Evolutionary conservation across 2,329 filamentous ascomycete genomes (phyloP), one percentile per base, ranked within the genome.

Genomic region (Thelonectria blattea): DNA sequence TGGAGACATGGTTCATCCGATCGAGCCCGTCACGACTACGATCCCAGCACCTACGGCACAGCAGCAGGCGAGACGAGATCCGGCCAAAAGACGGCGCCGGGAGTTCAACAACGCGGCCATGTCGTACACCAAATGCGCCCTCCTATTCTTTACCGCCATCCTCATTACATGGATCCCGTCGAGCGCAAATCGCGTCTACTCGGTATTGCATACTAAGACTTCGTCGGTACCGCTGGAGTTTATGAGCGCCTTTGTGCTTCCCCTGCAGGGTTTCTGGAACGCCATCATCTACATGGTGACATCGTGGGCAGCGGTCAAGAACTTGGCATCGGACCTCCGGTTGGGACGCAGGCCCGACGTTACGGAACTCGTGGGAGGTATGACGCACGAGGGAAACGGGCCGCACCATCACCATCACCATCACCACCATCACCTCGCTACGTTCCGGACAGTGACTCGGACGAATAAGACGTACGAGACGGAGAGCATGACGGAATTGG

Each of bases 231-330:
- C 82, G 0, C 83, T 95, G 22, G 87, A 91, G 68, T 87, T 90
- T 65, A 84, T 88, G 65, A 88, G 89, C 20, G 87, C 90, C 0
- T 83, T 92, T 42, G 91, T 95, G 1, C 81, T 96, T 9, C 91
- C 92, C 0, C 81, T 93, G 0, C 92, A 96, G 72, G 92, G 92
- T 0, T 91, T 93, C 69, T 95, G 91, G 91, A 96, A 96, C 73
- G 85, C 88, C 17, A 74, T 91, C 59, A 92, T 96, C 66, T 96
- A 95, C 75, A 76, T 87, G 15, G 82, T 85, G 11, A 92, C 90
- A 1, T 91, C 89, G 6, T 85, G 87, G 81, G 76, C 83, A 51
- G 88, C 88, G 0, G 88, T 87, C 71, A 83, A 82, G 71, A 75
- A 76, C 32, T 73, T 86, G 27, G 75, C 73, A 54, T 67, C 69